phyloP scores from a whole-genome alignment of 148 eudicot genomes.

The Simmondsia chinensis region DNA sequence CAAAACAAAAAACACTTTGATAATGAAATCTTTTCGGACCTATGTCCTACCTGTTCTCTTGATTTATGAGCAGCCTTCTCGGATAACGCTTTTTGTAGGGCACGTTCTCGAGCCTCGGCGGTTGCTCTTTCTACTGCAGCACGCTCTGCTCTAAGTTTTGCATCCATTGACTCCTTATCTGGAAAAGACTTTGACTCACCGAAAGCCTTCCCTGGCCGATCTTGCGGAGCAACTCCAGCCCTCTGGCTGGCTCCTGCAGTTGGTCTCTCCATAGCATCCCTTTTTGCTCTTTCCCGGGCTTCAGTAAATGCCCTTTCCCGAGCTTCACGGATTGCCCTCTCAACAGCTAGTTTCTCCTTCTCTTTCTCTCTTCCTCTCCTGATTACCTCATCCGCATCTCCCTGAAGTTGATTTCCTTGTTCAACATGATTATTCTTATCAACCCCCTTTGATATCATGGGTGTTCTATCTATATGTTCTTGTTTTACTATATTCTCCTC shows the following conservation, averaged over 20 bases:
- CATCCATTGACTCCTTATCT: constrained; percentile 60
- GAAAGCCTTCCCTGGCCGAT: constrained; percentile 47
- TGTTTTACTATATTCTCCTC: constrained; percentile 7
- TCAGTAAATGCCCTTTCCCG: constrained; percentile 93
- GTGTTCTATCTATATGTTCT: constrained; percentile 15
- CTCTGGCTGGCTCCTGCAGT: constrained; percentile 53
- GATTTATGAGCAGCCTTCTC: constrained; percentile 41
- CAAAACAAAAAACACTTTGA: constrained; percentile 1
- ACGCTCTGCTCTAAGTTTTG: constrained; percentile 80
- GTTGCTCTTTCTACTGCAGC: constrained; percentile 98
- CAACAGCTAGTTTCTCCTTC: constrained; percentile 70
- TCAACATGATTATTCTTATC: constrained; percentile 16
- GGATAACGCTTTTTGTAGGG: constrained; percentile 74
- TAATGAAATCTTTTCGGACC: constrained; percentile 22
- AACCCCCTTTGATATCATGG: constrained; percentile 17
- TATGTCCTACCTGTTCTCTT: constrained; percentile 26
- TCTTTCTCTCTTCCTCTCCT: constrained; percentile 55
- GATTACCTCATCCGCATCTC: constrained; percentile 32
- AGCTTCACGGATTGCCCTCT: constrained; percentile 87
- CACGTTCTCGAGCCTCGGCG: constrained; percentile 95
- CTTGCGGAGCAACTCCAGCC: constrained; percentile 46
- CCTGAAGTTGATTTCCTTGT: constrained; percentile 19
- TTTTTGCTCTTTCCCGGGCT: constrained; percentile 76
- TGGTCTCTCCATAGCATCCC: constrained; percentile 83
- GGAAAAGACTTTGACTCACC: constrained; percentile 26